Conservation (phyloP, 805 yeast species). For the Candida parachauliodes region DNA sequence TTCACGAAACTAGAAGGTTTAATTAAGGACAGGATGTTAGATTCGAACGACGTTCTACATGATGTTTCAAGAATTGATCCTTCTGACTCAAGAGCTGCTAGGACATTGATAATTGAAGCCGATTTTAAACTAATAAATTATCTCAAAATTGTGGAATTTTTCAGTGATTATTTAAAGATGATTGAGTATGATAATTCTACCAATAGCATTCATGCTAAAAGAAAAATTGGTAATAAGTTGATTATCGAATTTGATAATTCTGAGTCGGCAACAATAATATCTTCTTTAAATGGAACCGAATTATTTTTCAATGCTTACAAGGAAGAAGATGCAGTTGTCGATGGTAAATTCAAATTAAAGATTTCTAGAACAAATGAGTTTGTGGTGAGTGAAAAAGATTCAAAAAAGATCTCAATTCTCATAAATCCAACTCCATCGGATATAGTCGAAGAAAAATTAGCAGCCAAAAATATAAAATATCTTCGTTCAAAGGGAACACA, state of each 20-base stretch:
- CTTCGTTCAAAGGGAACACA: conserved; percentile 46
- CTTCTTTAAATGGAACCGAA: conserved; percentile 37
- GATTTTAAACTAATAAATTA: conserved; percentile 31
- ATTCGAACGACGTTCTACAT: conserved; percentile 28
- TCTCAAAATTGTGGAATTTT: conserved; percentile 38
- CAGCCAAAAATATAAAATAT: conserved; percentile 40
- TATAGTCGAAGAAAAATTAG: conserved; percentile 39
- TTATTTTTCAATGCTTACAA: conserved; percentile 26
- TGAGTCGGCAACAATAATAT: conserved; percentile 52
- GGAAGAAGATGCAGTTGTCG: conserved; percentile 14
- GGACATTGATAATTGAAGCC: conserved; percentile 26
- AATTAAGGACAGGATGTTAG: conserved; percentile 29
- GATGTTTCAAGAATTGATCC: conserved; percentile 37
- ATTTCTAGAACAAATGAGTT: conserved; percentile 34
- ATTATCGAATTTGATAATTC: conserved; percentile 51
- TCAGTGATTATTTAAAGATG: conserved; percentile 43
- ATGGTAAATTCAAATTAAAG: conserved; percentile 10
- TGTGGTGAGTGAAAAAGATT: conserved; percentile 36
- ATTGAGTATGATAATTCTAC: conserved; percentile 38
- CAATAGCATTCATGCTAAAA: conserved; percentile 29
- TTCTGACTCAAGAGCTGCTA: conserved; percentile 32
- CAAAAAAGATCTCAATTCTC: conserved; percentile 43
- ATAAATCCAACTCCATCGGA: conserved; percentile 47
- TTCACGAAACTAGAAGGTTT: conserved; percentile 40
- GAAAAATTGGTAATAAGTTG: conserved; percentile 32